Evolutionary conservation across 768 basidiomycete species (phyloP).

Genomic region (Lactifluus echinatus): DNA sequence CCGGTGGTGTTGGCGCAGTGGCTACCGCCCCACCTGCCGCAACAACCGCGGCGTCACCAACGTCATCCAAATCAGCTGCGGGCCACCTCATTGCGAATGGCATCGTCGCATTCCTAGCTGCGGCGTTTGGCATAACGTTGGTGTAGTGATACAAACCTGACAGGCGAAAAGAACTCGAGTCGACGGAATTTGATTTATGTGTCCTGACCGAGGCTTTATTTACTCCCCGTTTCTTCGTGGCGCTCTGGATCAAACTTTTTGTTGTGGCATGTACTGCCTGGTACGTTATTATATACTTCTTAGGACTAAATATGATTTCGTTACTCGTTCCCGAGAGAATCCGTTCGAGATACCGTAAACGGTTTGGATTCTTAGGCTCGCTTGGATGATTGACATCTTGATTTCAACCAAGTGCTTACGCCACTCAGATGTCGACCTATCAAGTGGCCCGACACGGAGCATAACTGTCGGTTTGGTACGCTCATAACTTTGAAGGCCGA

Average conservation of each 20-base stretch:
- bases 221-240: background rate
- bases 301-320: background rate
- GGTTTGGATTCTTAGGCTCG: background rate
- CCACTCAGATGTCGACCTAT: no score
- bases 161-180: background rate
- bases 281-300: background rate
- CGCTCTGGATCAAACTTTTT: background rate
- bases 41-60: background rate
- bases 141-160: background rate
- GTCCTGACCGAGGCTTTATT: background rate
- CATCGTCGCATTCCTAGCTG: constrained; percentile 2
- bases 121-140: background rate
- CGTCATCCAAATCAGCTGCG: background rate
- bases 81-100: constrained; percentile 1
- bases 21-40: constrained; percentile 13
- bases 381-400: background rate
- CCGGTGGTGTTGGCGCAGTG: constrained; percentile 30
- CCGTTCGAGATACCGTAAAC: background rate
- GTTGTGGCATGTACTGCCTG: background rate
- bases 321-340: background rate
- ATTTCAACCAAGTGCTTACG: no score
- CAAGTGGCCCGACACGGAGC: no score
- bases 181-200: background rate
- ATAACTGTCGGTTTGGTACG: no score
- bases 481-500: no score